Evolutionary conservation across 1,139 yeast species (phyloP).

Genomic region (Geotrichum citri-aurantii): DNA sequence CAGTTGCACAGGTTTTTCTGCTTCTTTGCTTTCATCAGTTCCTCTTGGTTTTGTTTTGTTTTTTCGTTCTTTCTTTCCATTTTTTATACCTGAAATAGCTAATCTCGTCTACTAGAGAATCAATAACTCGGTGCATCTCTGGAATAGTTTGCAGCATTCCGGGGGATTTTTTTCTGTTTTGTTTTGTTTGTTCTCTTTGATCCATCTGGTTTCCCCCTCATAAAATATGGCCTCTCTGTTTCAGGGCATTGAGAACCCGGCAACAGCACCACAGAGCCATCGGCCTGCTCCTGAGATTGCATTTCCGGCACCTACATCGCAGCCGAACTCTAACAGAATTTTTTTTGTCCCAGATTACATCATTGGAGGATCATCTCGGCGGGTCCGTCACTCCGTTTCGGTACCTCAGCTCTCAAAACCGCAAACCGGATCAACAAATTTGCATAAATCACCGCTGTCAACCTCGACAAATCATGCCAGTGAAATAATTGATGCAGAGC

Average conservation of each 20-base stretch:
- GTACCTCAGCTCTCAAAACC: slow-evolving; percentile 11
- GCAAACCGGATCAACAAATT: background rate
- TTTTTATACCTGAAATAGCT: background rate
- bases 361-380: slow-evolving; percentile 6
- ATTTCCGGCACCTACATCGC: slow-evolving; percentile 10
- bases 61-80: background rate
- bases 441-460: background rate
- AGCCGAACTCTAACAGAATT: slow-evolving; percentile 3
- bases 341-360: slow-evolving; percentile 9
- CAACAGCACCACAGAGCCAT: background rate
- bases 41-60: background rate
- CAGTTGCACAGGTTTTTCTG: background rate
- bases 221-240: slow-evolving; percentile 3
- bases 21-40: background rate
- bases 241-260: background rate
- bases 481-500: background rate
- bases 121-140: background rate
- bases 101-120: background rate
- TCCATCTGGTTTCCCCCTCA: background rate
- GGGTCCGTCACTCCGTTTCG: slow-evolving; percentile 12
- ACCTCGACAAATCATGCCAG: background rate
- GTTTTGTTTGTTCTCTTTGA: background rate
- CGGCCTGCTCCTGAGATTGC: slow-evolving; percentile 1
- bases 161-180: background rate
- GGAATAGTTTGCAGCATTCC: background rate